phyloP scores from a whole-genome alignment of 2,329 filamentous ascomycete species.

The Fusarium brevicatenulatum region DNA sequence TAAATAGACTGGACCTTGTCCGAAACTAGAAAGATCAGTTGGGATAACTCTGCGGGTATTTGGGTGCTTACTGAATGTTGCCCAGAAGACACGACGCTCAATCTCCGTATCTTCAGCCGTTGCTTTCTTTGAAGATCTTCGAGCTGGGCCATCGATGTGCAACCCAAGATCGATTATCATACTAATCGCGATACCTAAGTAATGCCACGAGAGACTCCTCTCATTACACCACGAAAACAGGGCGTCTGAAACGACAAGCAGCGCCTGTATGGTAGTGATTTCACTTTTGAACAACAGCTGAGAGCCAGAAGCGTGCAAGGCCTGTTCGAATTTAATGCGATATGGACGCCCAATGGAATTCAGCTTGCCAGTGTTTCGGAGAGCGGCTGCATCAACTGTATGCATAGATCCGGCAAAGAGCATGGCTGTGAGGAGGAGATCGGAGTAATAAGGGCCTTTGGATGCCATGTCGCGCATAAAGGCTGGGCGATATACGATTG shows the following conservation, averaged over 20 bases:
- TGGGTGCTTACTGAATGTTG: slow-evolving; percentile 20
- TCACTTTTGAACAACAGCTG: background rate
- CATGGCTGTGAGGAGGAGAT: slow-evolving; percentile 65
- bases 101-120: slow-evolving; percentile 57
- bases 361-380: background rate
- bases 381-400: background rate
- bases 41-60: accelerated
- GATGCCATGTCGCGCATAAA: slow-evolving; percentile 66
- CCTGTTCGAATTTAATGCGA: slow-evolving; percentile 11
- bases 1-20: slow-evolving; percentile 65
- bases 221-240: slow-evolving; percentile 16
- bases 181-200: slow-evolving; percentile 16
- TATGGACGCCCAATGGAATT: slow-evolving; percentile 1
- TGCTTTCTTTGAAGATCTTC: slow-evolving; percentile 22
- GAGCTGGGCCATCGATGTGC: background rate
- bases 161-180: slow-evolving; percentile 25
- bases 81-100: slow-evolving; percentile 51
- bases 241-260: background rate
- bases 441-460: slow-evolving; percentile 65
- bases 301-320: background rate
- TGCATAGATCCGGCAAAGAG: slow-evolving; percentile 50
- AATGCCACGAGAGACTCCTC: slow-evolving; percentile 20
- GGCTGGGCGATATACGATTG: slow-evolving; percentile 61
- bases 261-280: slow-evolving; percentile 12
- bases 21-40: slow-evolving; percentile 30